These are phyloP conservation scores for Aspergillus diversus DNA, from an alignment of 495 filamentous ascomycete genomes.

Conservation along the genomic window DNA sequence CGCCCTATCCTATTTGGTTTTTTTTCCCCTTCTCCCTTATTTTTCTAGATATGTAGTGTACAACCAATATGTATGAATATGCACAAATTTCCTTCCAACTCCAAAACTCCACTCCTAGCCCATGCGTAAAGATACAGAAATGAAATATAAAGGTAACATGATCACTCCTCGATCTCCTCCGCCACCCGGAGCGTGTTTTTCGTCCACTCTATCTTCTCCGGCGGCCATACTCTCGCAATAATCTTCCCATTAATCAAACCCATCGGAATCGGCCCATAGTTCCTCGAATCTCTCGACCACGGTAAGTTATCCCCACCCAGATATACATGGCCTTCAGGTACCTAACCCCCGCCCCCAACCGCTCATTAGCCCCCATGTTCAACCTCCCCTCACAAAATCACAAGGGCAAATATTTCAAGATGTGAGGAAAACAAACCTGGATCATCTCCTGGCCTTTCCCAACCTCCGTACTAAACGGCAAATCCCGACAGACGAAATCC, in stretches of 20 bases:
- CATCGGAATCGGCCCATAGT: slow-evolving; percentile 83
- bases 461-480: slow-evolving; percentile 48
- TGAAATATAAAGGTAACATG: slow-evolving; percentile 9
- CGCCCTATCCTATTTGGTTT: slow-evolving; percentile 23
- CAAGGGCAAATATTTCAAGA: slow-evolving; percentile 6
- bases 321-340: slow-evolving; percentile 90
- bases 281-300: slow-evolving; percentile 81
- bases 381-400: neutral
- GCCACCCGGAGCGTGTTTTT: slow-evolving; percentile 51
- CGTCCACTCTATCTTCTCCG: slow-evolving; percentile 54
- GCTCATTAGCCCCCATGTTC: slow-evolving; percentile 7
- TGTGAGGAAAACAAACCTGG: slow-evolving; percentile 57
- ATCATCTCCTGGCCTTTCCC: slow-evolving; percentile 66
- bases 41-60: slow-evolving; percentile 49
- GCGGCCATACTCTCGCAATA: slow-evolving; percentile 64
- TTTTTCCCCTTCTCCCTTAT: slow-evolving; percentile 25
- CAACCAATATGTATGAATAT: slow-evolving; percentile 56
- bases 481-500: slow-evolving; percentile 82
- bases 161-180: slow-evolving; percentile 22
- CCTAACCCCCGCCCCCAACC: slow-evolving; percentile 49
- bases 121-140: slow-evolving; percentile 22
- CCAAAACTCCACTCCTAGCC: slow-evolving; percentile 34
- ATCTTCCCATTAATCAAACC: slow-evolving; percentile 85
- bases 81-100: slow-evolving; percentile 37
- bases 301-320: slow-evolving; percentile 84